These are phyloP conservation scores for Margaritispora aquatica DNA, from an alignment of 495 filamentous ascomycete species.

Conservation along the genomic window DNA sequence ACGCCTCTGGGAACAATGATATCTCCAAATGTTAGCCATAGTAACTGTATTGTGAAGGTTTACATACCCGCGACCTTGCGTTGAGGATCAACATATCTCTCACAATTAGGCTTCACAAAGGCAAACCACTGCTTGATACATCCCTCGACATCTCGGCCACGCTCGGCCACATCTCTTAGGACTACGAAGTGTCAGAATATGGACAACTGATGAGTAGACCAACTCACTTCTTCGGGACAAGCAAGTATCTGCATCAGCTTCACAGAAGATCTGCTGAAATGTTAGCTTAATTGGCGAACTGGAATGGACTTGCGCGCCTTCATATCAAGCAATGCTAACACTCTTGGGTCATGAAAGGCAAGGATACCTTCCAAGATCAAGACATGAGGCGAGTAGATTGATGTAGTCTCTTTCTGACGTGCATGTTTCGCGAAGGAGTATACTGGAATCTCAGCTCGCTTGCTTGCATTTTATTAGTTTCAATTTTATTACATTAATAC, in stretches of 20 bases:
- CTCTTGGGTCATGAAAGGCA: constrained; percentile 80
- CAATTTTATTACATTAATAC: background rate
- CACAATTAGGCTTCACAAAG: constrained; percentile 94
- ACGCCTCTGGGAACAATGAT: constrained; percentile 93
- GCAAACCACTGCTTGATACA: constrained; percentile 97
- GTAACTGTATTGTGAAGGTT: background rate
- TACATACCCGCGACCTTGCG: constrained; percentile 61
- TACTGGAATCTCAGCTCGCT: constrained; percentile 85
- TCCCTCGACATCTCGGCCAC: constrained; percentile 83
- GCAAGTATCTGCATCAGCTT: constrained; percentile 92
- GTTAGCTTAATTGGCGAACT: constrained; percentile 5
- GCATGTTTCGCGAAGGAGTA: constrained; percentile 96
- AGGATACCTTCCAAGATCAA: constrained; percentile 94
- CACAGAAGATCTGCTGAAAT: constrained; percentile 71
- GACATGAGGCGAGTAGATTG: constrained; percentile 93
- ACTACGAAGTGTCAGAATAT: constrained; percentile 40
- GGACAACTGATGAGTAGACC: background rate
- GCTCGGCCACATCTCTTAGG: constrained; percentile 75
- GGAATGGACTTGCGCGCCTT: constrained; percentile 47
- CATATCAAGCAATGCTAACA: constrained; percentile 85
- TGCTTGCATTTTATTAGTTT: constrained; percentile 43
- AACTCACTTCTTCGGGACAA: constrained; percentile 80
- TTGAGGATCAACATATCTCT: constrained; percentile 84
- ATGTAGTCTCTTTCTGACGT: constrained; percentile 67
- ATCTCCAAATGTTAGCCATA: constrained; percentile 46